A percentile compares a stretch with the other conserved stretches of the same genome.
Evolutionary conservation across 192 early-diverging fungal genomes (phyloP).

Genomic region (Cladochytrium replicatum): DNA sequence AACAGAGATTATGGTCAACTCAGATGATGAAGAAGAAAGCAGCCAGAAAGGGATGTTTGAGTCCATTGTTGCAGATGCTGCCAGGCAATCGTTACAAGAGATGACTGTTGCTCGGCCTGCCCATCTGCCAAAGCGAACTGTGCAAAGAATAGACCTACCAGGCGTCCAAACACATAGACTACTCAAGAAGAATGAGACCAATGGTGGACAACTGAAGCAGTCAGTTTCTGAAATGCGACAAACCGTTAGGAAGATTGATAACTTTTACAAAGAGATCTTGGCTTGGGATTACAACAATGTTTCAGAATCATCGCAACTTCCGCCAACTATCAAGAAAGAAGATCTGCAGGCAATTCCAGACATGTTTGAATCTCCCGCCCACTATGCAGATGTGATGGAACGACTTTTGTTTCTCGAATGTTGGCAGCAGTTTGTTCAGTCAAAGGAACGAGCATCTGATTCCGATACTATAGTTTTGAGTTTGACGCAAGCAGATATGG

Average conservation of each 20-base stretch:
- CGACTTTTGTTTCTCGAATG: constrained; percentile 74
- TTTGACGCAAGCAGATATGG: constrained; percentile 40
- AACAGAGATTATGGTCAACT: no score
- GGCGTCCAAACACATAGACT: constrained; percentile 1
- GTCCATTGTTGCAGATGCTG: no score
- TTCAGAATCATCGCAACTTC: no score
- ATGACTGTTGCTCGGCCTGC: no score
- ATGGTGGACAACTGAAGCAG: background rate
- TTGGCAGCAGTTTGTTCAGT: constrained; percentile 71
- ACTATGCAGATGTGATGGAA: constrained; percentile 64
- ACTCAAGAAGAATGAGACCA: background rate
- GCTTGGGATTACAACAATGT: constrained; percentile 14
- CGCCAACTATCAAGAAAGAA: no score
- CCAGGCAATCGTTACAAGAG: no score
- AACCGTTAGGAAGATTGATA: constrained; percentile 13
- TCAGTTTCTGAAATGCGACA: background rate
- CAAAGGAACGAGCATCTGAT: constrained; percentile 52
- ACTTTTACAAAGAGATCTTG: constrained; percentile 23
- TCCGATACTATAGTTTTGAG: constrained; percentile 32
- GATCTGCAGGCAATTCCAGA: constrained; percentile 42
- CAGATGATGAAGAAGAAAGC: no score
- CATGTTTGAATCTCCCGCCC: constrained; percentile 39
- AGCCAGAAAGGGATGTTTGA: no score
- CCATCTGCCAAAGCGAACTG: background rate
- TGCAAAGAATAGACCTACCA: constrained; percentile 4